Evolutionary conservation across 306 rosid genomes (phyloP).

Genomic region (Cicer judaicum): DNA sequence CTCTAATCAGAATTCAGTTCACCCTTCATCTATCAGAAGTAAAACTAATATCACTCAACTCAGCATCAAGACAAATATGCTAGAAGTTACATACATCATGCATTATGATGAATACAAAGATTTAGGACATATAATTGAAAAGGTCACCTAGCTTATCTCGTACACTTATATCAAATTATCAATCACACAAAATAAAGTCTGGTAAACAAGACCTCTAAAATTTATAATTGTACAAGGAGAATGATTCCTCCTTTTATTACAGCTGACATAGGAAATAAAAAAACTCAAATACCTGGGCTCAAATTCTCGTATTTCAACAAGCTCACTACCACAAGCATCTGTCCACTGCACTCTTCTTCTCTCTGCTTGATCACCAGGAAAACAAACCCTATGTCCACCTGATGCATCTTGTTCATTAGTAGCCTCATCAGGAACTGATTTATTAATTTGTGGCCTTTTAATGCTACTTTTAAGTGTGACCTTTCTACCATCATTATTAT

Average conservation of each 20-base stretch:
- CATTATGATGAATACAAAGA: constrained; percentile 27
- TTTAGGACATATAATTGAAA: not conserved
- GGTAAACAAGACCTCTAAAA: constrained; percentile 11
- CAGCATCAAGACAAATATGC: not conserved
- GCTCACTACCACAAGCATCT: constrained; percentile 86
- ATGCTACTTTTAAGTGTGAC: constrained; percentile 80
- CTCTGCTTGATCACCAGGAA: constrained; percentile 58
- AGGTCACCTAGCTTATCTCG: constrained; percentile 21
- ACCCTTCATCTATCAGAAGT: constrained; percentile 35
- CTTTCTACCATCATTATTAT: constrained; percentile 52
- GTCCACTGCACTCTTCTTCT: constrained; percentile 96
- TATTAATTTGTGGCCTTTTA: constrained; percentile 58
- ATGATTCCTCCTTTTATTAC: constrained; percentile 7
- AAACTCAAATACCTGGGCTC: constrained; percentile 80
- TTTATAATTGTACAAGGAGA: constrained; percentile 24
- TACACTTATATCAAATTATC: constrained; percentile 23
- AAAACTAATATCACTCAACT: constrained; percentile 29
- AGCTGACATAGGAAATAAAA: constrained; percentile 26
- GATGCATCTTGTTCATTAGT: constrained; percentile 53
- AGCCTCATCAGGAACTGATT: constrained; percentile 54
- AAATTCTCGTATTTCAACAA: constrained; percentile 82
- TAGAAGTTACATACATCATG: constrained; percentile 3
- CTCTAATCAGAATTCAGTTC: constrained; percentile 16
- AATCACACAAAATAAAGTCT: constrained; percentile 34
- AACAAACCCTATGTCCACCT: constrained; percentile 51